Evolutionary conservation across 2,329 filamentous ascomycete species (phyloP), one percentile per base, ranked within the genome.

Genomic region (Sarocladiaceae sp.): DNA sequence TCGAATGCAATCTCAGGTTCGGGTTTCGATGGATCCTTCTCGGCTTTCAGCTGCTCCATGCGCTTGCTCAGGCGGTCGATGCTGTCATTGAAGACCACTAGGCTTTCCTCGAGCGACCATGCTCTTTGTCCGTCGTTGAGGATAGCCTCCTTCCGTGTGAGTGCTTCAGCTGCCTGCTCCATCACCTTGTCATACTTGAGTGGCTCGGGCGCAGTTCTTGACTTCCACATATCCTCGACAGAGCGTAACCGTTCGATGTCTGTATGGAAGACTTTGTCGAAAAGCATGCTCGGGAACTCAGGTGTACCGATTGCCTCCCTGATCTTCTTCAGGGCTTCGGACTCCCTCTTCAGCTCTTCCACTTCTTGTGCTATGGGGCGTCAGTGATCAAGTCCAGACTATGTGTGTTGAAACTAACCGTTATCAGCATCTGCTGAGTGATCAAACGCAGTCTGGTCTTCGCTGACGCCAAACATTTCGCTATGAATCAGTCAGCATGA

Each of bases 141-240:
- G 41, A 81, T 64, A 0, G 75, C 66, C 5, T 85, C 69, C 40
- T 73, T 76, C 3, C 65, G 56, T 12, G 73, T 70, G 7, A 78
- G 63, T 1, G 65, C 69, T 4, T 64, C 60, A 2, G 66, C 58
- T 2, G 78, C 72, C 43, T 80, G 70, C 16, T 72, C 58, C 37
- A 77, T 64, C 2, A 91, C 59, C 0, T 66, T 61, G 11, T 82
- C 74, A 60, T 85, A 95, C 31, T 83, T 72, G 11, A 97, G 71
- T 6, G 87, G 68, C 54, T 84, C 74, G 0, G 91, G 93, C 2
- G 83, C 73, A 49, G 79, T 78, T 52, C 89, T 78, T 3, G 79
- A 82, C 64, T 89, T 94, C 93, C 93, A 98, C 88, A 97, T 95
- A 50, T 94, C 91, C 58, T 93, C 84, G 78, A 96, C 94, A 12